phyloP scores from a whole-genome alignment of 352 stramenopile genomes.

The Phytophthora pseudosyringae region DNA sequence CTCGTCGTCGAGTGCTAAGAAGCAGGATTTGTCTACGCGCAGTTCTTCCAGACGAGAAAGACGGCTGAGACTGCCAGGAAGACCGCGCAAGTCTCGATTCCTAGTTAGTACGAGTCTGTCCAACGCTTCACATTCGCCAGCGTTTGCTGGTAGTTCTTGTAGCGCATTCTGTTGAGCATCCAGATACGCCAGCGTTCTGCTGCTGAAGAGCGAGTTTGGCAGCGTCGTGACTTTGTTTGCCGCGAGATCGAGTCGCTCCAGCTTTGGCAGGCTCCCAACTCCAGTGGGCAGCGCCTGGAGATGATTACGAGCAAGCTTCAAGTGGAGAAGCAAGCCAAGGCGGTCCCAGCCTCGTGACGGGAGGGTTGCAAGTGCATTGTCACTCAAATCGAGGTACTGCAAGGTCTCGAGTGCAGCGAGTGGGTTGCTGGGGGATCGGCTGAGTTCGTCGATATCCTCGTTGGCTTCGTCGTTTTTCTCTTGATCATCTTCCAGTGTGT shows the following conservation, averaged over 20 bases:
- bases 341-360: constrained; percentile 36
- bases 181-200: constrained; percentile 30
- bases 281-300: constrained; percentile 36
- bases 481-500: constrained; percentile 19
- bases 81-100: constrained; percentile 37
- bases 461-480: not conserved
- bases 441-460: not conserved
- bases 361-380: constrained; percentile 45
- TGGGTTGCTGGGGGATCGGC: constrained; percentile 16
- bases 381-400: constrained; percentile 56
- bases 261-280: constrained; percentile 27
- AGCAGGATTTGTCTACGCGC: constrained; percentile 57
- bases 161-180: constrained; percentile 49
- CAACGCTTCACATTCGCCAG: constrained; percentile 36
- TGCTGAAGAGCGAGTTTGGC: constrained; percentile 31
- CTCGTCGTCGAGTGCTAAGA: constrained; percentile 45
- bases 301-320: constrained; percentile 55
- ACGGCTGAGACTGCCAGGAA: constrained; percentile 36
- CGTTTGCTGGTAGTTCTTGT: constrained; percentile 37
- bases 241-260: constrained; percentile 53
- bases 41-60: constrained; percentile 41
- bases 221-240: constrained; percentile 47
- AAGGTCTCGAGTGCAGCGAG: constrained; percentile 30
- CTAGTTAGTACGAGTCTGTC: constrained; percentile 42
- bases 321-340: constrained; percentile 42